Conservation (phyloP, 2,329 filamentous ascomycete genomes). For the Sarocladium kiliense region DNA sequence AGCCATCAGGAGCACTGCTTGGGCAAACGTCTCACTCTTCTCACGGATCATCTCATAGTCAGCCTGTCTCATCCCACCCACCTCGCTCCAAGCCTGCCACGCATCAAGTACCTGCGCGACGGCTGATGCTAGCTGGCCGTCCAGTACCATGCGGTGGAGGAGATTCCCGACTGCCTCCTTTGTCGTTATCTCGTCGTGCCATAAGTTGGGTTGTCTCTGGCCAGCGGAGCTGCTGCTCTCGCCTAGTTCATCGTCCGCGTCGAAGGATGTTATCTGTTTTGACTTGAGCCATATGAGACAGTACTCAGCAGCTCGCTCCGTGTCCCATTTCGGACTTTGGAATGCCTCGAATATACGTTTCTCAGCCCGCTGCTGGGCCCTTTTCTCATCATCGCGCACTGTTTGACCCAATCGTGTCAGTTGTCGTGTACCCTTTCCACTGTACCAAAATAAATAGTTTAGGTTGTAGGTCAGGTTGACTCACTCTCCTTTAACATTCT, state of each 20-base stretch:
- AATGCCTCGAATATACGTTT: constrained; percentile 44
- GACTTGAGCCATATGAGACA: constrained; percentile 38
- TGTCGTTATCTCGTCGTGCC: constrained; percentile 21
- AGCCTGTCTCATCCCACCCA: constrained; percentile 45
- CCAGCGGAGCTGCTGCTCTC: neutral
- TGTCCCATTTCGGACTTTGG: constrained; percentile 49
- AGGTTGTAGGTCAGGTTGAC: constrained; percentile 14
- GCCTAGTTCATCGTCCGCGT: neutral
- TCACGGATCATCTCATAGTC: constrained; percentile 37
- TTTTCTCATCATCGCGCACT: constrained; percentile 38
- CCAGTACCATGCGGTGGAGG: constrained; percentile 47
- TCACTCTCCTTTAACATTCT: constrained; percentile 42
- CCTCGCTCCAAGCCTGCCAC: constrained; percentile 52
- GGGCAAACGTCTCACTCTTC: constrained; percentile 37
- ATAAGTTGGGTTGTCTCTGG: constrained; percentile 8
- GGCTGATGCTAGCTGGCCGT: constrained; percentile 34
- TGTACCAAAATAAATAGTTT: too few species aligned
- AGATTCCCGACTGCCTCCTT: constrained; percentile 40
- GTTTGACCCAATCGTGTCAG: constrained; percentile 4
- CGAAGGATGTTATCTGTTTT: constrained; percentile 6
- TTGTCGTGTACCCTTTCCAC: neutral
- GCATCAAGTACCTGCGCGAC: constrained; percentile 41
- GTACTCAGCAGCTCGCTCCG: constrained; percentile 39
- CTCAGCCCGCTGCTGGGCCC: constrained; percentile 37
- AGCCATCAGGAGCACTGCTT: constrained; percentile 42